These are phyloP conservation scores for Candida bentonensis DNA, from an alignment of 805 yeast genomes.

Conservation along the genomic window DNA sequence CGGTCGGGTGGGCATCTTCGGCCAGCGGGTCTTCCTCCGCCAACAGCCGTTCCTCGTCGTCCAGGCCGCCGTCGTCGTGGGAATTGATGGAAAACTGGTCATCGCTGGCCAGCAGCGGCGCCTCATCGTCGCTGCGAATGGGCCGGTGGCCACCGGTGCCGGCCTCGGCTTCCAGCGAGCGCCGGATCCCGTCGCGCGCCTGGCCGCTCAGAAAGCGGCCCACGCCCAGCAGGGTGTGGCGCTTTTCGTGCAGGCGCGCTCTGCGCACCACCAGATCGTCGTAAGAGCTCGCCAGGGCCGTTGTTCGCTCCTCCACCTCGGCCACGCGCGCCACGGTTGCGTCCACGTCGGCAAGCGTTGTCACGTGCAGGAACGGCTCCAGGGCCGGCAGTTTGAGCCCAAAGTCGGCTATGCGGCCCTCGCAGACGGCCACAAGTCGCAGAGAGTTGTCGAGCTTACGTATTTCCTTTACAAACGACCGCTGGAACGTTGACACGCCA, in stretches of 20 bases:
- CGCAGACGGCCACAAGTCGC: slow-evolving; percentile 18
- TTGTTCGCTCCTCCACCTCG: slow-evolving; percentile 54
- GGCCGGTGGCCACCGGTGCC: slow-evolving; percentile 22
- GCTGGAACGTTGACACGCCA: slow-evolving; percentile 66
- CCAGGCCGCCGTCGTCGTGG: slow-evolving; percentile 11
- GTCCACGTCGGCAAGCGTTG: slow-evolving; percentile 42
- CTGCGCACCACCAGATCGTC: slow-evolving; percentile 48
- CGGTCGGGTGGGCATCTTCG: not conserved
- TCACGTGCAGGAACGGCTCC: slow-evolving; percentile 21
- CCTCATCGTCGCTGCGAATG: slow-evolving; percentile 13
- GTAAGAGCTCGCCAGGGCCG: slow-evolving; percentile 53
- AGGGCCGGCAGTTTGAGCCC: not conserved
- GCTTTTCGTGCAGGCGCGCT: slow-evolving; percentile 52
- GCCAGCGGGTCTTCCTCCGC: slow-evolving; percentile 2
- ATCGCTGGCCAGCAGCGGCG: slow-evolving; percentile 21
- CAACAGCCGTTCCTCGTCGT: not conserved
- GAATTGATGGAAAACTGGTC: slow-evolving; percentile 11
- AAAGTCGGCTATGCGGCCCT: slow-evolving; percentile 3
- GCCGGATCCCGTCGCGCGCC: slow-evolving; percentile 16
- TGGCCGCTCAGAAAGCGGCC: slow-evolving; percentile 31
- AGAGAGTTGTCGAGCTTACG: slow-evolving; percentile 66
- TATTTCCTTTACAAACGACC: slow-evolving; percentile 77
- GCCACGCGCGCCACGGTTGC: slow-evolving; percentile 48
- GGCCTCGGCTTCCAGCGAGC: slow-evolving; percentile 22
- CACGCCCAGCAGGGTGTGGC: slow-evolving; percentile 42